Evolutionary conservation across 176 grass and related monocot genomes (phyloP).

Genomic region (Triticum timopheevii): DNA sequence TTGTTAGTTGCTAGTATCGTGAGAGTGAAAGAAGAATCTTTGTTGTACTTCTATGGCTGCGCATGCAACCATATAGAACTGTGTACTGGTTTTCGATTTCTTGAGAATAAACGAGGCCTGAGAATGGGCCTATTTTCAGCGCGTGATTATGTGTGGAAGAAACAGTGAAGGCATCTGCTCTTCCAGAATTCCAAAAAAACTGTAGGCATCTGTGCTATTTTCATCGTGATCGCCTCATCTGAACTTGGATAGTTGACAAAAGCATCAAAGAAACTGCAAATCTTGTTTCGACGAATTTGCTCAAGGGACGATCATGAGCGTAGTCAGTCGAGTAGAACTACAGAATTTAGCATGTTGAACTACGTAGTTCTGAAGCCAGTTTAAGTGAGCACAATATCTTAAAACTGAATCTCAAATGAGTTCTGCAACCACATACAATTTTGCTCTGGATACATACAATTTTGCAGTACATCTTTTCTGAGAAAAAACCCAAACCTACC

Average conservation of each 20-base stretch:
- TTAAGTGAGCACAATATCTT: neutral
- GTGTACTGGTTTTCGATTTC: neutral
- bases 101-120: neutral
- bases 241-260: neutral
- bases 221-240: neutral
- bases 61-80: neutral
- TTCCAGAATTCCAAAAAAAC: no score
- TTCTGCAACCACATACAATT: neutral
- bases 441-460: neutral
- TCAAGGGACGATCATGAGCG: no score
- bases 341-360: no score
- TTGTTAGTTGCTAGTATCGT: neutral
- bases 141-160: neutral
- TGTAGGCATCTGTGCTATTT: no score
- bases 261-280: neutral
- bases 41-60: slow-evolving; percentile 3
- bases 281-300: neutral
- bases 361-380: no score
- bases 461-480: neutral
- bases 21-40: neutral
- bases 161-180: no score
- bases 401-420: neutral
- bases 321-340: no score
- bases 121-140: neutral
- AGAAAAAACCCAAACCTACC: neutral